These are phyloP conservation scores for Emmonsia crescens DNA, from an alignment of 2,329 filamentous ascomycete genomes.

Conservation along the genomic window DNA sequence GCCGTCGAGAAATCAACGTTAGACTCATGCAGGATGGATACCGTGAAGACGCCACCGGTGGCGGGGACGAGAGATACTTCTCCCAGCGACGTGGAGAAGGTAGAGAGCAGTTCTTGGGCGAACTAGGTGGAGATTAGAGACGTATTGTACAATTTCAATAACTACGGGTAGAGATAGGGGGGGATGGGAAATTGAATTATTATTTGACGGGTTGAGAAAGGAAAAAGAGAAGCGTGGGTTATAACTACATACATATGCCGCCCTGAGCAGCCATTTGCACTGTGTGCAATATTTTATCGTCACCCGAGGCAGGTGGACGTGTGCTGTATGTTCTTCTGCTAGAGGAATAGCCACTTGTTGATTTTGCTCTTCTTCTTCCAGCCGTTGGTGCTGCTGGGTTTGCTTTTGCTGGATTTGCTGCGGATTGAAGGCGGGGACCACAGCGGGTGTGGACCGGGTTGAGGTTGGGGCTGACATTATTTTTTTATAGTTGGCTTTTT, in stretches of 20 bases:
- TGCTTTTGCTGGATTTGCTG: background rate
- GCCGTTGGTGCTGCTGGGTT: background rate
- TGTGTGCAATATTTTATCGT: conserved; percentile 90
- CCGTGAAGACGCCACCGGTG: conserved; percentile 72
- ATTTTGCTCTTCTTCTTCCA: background rate
- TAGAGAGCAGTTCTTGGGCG: conserved; percentile 89
- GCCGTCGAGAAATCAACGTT: conserved; percentile 22
- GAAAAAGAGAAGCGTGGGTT: conserved; percentile 1
- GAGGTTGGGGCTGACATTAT: background rate
- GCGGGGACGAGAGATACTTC: conserved; percentile 79
- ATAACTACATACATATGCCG: conserved; percentile 76
- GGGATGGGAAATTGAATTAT: background rate
- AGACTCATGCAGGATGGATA: conserved; percentile 46
- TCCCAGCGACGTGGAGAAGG: conserved; percentile 71
- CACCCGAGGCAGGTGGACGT: conserved; percentile 53
- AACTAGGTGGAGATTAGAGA: conserved; percentile 45
- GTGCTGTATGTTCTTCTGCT: conserved; percentile 10
- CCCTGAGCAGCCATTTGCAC: conserved; percentile 82
- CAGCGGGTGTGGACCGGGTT: background rate
- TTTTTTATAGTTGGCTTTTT: background rate
- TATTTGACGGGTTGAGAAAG: background rate
- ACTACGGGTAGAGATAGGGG: background rate
- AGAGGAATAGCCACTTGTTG: conserved; percentile 4
- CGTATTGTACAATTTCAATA: background rate
- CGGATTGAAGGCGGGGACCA: background rate